Evolutionary conservation across 805 yeast species (phyloP).

Genomic region (Kuraishia ogatae): DNA sequence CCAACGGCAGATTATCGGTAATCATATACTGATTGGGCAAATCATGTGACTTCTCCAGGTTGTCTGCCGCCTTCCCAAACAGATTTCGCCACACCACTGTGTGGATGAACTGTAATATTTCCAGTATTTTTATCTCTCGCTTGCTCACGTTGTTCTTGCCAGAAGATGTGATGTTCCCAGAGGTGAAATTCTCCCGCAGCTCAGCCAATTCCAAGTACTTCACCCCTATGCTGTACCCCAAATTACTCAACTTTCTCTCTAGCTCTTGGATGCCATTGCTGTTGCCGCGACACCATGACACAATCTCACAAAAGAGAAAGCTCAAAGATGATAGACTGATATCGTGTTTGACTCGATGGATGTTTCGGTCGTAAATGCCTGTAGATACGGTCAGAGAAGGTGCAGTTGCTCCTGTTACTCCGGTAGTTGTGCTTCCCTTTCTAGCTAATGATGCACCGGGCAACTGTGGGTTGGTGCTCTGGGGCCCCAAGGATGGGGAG

Average conservation of each 20-base stretch:
- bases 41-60: constrained; percentile 33
- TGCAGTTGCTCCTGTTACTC: not conserved
- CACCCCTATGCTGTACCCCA: constrained; percentile 75
- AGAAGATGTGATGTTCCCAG: constrained; percentile 26
- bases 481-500: constrained; percentile 32
- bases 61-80: constrained; percentile 65
- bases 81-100: constrained; percentile 64
- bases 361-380: constrained; percentile 57
- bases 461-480: constrained; percentile 21
- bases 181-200: constrained; percentile 48
- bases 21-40: constrained; percentile 70
- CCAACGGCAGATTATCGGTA: constrained; percentile 62
- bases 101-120: constrained; percentile 69
- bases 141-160: constrained; percentile 60
- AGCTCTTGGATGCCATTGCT: constrained; percentile 63
- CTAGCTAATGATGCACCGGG: not conserved
- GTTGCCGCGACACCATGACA: constrained; percentile 52
- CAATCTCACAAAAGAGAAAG: constrained; percentile 61
- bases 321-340: constrained; percentile 61
- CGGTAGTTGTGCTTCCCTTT: not conserved
- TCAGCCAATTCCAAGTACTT: constrained; percentile 62
- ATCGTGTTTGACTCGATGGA: constrained; percentile 57
- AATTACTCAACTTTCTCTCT: constrained; percentile 48
- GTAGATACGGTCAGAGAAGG: constrained; percentile 7
- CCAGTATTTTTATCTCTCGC: constrained; percentile 61